phyloP scores from a whole-genome alignment of 2,329 filamentous ascomycete species.

The Colletotrichum viniferum region DNA sequence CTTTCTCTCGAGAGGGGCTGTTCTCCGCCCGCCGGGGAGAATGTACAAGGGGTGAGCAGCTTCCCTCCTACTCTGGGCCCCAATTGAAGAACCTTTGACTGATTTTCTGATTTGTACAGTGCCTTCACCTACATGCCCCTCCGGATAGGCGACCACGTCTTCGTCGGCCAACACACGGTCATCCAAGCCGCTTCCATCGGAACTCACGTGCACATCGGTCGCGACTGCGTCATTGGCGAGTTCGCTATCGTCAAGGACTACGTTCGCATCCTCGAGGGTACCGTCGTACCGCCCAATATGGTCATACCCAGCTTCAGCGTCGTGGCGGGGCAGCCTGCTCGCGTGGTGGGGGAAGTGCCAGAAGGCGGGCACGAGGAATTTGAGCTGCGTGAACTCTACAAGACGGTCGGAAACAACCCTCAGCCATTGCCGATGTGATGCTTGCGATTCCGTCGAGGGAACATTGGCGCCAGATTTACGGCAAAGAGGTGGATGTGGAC shows the following conservation, averaged over 20 bases:
- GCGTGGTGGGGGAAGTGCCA: conserved; percentile 80
- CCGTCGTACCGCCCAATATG: conserved; percentile 85
- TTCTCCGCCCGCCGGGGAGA: conserved; percentile 82
- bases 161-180: conserved; percentile 76
- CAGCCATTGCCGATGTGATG: conserved; percentile 27
- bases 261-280: conserved; percentile 83
- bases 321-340: conserved; percentile 82
- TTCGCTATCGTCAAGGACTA: conserved; percentile 95
- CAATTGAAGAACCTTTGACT: fast-evolving
- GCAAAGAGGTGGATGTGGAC: not conserved
- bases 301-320: conserved; percentile 92
- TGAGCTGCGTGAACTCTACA: conserved; percentile 68
- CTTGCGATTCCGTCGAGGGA: too few species aligned
- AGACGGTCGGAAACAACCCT: conserved; percentile 64
- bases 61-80: too few species aligned
- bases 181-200: conserved; percentile 85
- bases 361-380: conserved; percentile 71
- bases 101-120: conserved; percentile 28
- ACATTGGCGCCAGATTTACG: too few species aligned
- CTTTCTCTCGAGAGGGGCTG: conserved; percentile 79
- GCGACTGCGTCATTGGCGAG: conserved; percentile 77
- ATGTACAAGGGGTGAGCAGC: conserved; percentile 70
- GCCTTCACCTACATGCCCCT: conserved; percentile 83
- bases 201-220: conserved; percentile 85
- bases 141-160: conserved; percentile 93